Percentiles rank a stretch among this genome's conserved stretches.
Evolutionary conservation across 805 yeast genomes (phyloP).

Genomic region (Yamadazyma endophytica): DNA sequence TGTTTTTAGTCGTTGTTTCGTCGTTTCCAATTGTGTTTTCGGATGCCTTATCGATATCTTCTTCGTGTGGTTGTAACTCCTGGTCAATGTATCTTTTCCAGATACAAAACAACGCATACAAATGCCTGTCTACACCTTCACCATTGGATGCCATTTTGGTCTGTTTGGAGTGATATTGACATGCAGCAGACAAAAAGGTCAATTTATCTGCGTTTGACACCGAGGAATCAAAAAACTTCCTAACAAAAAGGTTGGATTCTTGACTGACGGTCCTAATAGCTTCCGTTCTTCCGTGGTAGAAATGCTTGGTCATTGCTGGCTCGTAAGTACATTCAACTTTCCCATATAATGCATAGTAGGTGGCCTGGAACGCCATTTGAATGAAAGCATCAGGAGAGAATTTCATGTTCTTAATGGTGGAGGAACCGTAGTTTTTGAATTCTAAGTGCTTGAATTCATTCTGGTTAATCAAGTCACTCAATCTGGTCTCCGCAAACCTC

Average conservation of each 20-base stretch:
- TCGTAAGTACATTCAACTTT: conserved; percentile 92
- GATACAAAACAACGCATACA: conserved; percentile 81
- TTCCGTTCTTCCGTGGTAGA: conserved; percentile 88
- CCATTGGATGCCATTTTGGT: conserved; percentile 72
- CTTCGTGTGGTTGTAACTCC: conserved; percentile 12
- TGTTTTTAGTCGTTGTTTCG: conserved; percentile 24
- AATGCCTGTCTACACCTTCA: conserved; percentile 87
- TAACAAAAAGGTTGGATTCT: conserved; percentile 76
- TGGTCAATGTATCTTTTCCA: conserved; percentile 63
- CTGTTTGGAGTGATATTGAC: conserved; percentile 61
- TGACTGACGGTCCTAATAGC: conserved; percentile 82
- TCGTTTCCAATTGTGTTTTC: conserved; percentile 17
- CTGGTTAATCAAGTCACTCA: conserved; percentile 82
- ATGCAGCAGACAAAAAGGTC: conserved; percentile 60
- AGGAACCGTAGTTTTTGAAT: conserved; percentile 69
- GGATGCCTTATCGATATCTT: conserved; percentile 20
- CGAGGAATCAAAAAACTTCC: conserved; percentile 72
- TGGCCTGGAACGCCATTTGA: conserved; percentile 91
- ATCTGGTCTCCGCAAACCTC: conserved; percentile 86
- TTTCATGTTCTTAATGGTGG: conserved; percentile 76
- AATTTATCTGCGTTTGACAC: conserved; percentile 58
- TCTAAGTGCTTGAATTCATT: conserved; percentile 82
- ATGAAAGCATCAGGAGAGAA: conserved; percentile 92
- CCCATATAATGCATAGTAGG: conserved; percentile 88
- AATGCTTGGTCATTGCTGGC: conserved; percentile 92